A percentile compares a stretch with the other conserved stretches of the same genome.
These are phyloP conservation scores for Nannizziopsis arthrosporioides DNA, from an alignment of 2,329 filamentous ascomycete genomes.

Conservation along the genomic window DNA sequence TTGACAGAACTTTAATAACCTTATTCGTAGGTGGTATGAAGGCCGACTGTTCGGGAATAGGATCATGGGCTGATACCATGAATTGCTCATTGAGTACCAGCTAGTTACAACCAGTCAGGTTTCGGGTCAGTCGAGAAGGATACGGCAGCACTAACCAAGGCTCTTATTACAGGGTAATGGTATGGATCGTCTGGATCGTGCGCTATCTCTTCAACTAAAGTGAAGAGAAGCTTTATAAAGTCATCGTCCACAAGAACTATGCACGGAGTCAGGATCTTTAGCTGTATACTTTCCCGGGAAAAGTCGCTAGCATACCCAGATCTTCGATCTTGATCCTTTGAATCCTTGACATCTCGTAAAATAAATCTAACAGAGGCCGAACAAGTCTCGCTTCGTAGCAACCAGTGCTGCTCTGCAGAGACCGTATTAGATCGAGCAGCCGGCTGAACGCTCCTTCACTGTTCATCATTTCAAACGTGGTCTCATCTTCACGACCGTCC, in stretches of 20 bases:
- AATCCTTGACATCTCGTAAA: constrained; percentile 95
- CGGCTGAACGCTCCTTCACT: constrained; percentile 71
- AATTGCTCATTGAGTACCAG: constrained; percentile 97
- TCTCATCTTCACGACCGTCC: constrained; percentile 68
- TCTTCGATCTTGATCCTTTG: constrained; percentile 69
- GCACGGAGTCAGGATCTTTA: not conserved
- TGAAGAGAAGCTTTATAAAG: constrained; percentile 73
- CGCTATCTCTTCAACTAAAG: constrained; percentile 75
- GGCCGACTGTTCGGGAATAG: constrained; percentile 26
- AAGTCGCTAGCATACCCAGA: constrained; percentile 47
- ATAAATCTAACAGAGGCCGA: constrained; percentile 67
- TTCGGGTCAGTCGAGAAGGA: not conserved
- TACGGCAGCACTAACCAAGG: constrained; percentile 52
- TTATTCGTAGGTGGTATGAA: constrained; percentile 65
- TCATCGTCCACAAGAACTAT: constrained; percentile 48
- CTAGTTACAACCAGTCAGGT: constrained; percentile 36
- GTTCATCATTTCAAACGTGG: constrained; percentile 77
- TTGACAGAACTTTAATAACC: constrained; percentile 79
- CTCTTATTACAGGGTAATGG: constrained; percentile 87
- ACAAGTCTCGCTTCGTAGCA: constrained; percentile 55
- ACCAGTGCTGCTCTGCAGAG: constrained; percentile 41
- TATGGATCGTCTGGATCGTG: constrained; percentile 86
- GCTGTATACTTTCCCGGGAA: not conserved
- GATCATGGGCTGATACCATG: constrained; percentile 63
- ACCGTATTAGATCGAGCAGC: constrained; percentile 68